Conservation (phyloP, 2,329 filamentous ascomycete species). For the Apiospora saccharicola region DNA sequence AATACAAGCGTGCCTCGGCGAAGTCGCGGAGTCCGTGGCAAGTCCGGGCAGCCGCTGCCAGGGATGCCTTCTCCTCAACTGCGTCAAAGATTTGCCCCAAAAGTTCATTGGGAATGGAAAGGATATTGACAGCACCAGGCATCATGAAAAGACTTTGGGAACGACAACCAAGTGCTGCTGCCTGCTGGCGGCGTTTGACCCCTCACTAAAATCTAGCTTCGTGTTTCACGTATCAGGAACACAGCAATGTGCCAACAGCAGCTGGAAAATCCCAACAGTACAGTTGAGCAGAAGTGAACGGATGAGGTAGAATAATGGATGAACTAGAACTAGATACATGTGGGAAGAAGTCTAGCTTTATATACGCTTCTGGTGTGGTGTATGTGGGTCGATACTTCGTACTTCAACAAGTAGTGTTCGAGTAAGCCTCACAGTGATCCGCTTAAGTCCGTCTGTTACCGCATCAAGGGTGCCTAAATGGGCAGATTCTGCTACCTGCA, state of each 20-base stretch:
- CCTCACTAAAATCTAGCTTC: not conserved
- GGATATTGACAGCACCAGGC: not conserved
- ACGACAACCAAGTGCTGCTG: not conserved
- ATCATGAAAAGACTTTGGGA: not conserved
- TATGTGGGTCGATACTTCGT: too few species aligned
- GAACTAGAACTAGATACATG: too few species aligned
- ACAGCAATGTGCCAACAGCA: not conserved
- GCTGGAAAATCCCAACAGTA: too few species aligned
- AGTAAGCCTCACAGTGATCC: too few species aligned
- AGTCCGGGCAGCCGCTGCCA: constrained; percentile 2
- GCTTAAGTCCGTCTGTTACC: too few species aligned
- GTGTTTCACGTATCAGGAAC: not conserved
- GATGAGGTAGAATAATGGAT: too few species aligned
- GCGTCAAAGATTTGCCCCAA: not conserved
- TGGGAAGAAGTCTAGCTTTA: too few species aligned
- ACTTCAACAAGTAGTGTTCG: too few species aligned
- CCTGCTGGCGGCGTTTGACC: not conserved
- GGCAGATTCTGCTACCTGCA: not conserved
- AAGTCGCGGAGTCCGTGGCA: not conserved
- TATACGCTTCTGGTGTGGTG: too few species aligned
- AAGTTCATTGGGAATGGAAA: not conserved
- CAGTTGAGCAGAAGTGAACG: too few species aligned
- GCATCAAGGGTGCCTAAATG: too few species aligned
- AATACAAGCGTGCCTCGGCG: constrained; percentile 9
- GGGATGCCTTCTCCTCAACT: not conserved